Evolutionary conservation across 169 alveolate genomes (phyloP).

Genomic region (Plasmodium blacklocki): DNA sequence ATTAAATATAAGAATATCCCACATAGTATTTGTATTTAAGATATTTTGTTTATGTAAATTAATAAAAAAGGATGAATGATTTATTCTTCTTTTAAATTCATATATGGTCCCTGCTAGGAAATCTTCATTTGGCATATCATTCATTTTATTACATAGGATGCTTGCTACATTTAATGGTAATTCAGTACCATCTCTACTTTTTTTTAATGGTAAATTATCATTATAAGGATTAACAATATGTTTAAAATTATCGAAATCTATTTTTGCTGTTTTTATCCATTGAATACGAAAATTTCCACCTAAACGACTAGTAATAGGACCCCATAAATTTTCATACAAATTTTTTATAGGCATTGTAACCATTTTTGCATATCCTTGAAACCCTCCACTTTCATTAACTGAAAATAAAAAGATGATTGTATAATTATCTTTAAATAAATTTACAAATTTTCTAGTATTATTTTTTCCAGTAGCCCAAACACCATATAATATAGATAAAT

Average conservation of each 20-base stretch:
- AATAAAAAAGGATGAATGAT: conserved; percentile 30
- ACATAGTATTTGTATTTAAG: conserved; percentile 46
- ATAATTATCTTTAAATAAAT: conserved; percentile 79
- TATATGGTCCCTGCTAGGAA: conserved; percentile 64
- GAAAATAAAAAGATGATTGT: conserved; percentile 86
- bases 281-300: conserved; percentile 89
- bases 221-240: conserved; percentile 85
- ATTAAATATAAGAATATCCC: conserved; percentile 44
- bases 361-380: conserved; percentile 89
- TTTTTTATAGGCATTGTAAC: conserved; percentile 80
- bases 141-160: conserved; percentile 78
- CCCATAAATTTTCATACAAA: conserved; percentile 87
- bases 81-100: conserved; percentile 71
- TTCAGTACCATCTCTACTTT: conserved; percentile 89
- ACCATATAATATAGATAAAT: conserved; percentile 84
- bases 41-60: conserved; percentile 52
- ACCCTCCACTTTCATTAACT: conserved; percentile 89
- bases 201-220: conserved; percentile 85
- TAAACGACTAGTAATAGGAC: conserved; percentile 79
- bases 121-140: conserved; percentile 58
- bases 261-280: conserved; percentile 87
- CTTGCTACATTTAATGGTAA: conserved; percentile 83
- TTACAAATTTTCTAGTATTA: conserved; percentile 79
- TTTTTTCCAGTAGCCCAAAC: conserved; percentile 87
- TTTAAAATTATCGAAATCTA: conserved; percentile 84